Evolutionary conservation across 179 eudicot genomes (phyloP).

Genomic region (Actinidia arguta): DNA sequence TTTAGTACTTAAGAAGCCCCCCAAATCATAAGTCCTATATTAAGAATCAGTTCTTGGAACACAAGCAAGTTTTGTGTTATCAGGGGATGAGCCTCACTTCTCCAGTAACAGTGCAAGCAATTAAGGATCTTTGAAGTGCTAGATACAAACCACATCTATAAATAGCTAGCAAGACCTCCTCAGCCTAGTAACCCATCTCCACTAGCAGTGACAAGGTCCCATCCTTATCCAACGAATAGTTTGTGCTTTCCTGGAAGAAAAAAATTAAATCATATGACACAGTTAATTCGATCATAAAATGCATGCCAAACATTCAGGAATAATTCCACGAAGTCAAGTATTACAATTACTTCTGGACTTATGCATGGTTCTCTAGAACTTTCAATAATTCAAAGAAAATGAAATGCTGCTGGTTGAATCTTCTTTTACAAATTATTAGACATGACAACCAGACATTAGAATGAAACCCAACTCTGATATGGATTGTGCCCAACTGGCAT

Average conservation of each 20-base stretch:
- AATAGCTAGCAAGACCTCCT: conserved; percentile 52
- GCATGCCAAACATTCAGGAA: too few relatives aligned
- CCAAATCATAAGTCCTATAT: not conserved
- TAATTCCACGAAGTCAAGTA: not conserved
- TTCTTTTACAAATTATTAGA: too few relatives aligned
- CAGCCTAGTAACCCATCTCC: conserved; percentile 59
- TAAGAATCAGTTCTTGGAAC: not conserved
- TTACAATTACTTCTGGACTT: not conserved
- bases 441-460: not conserved
- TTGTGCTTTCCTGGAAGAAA: conserved; percentile 32
- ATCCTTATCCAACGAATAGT: conserved; percentile 31
- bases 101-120: not conserved
- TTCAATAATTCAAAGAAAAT: not conserved
- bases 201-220: conserved; percentile 38
- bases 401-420: not conserved
- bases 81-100: not conserved
- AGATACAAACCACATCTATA: conserved; percentile 55
- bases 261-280: not conserved
- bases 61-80: not conserved
- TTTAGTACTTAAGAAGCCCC: not conserved
- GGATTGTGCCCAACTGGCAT: not conserved
- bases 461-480: not conserved
- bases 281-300: conserved; percentile 13
- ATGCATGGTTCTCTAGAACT: conserved; percentile 2
- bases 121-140: not conserved